Percentiles rank a stretch among this genome's conserved stretches.
Conservation (phyloP, 352 stramenopile species). For the Hyaloperonospora arabidopsidis region DNA sequence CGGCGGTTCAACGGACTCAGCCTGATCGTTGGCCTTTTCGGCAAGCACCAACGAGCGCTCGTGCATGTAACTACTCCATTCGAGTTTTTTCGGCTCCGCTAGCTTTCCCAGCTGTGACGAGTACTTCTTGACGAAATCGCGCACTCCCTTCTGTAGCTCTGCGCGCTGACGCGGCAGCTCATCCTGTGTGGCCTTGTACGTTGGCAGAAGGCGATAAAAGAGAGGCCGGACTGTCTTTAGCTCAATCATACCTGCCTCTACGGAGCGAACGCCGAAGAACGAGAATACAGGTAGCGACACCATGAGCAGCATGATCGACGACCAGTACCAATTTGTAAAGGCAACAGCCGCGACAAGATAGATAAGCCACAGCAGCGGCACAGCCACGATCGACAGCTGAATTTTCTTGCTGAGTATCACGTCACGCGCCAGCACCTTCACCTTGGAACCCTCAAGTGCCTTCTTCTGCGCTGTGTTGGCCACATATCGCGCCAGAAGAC, state of each 20-base stretch:
- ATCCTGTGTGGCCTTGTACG: conserved; percentile 75
- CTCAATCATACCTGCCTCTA: conserved; percentile 84
- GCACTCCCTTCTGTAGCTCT: conserved; percentile 67
- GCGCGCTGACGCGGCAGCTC: conserved; percentile 58
- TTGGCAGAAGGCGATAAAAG: conserved; percentile 71
- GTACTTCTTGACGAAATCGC: conserved; percentile 74
- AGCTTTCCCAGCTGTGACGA: conserved; percentile 48
- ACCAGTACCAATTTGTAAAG: conserved; percentile 84
- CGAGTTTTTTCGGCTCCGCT: conserved; percentile 58
- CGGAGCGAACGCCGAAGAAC: conserved; percentile 81
- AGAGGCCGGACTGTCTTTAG: conserved; percentile 78
- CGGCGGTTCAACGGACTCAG: conserved; percentile 12
- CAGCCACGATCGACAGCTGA: conserved; percentile 85
- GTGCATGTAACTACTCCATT: conserved; percentile 85
- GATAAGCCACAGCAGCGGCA: conserved; percentile 81
- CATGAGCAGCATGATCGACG: conserved; percentile 68
- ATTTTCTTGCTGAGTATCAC: conserved; percentile 92
- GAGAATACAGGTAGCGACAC: conserved; percentile 83
- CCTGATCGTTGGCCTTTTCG: conserved; percentile 28
- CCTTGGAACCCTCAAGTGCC: conserved; percentile 78
- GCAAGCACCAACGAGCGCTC: conserved; percentile 35
- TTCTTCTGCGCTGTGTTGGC: conserved; percentile 74
- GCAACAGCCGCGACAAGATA: conserved; percentile 79
- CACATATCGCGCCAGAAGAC: conserved; percentile 76
- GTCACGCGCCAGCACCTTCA: conserved; percentile 87